A percentile compares a stretch with the other conserved stretches of the same genome.
Conservation (phyloP, 306 rosid species). For the Lathyrus oleraceus region DNA sequence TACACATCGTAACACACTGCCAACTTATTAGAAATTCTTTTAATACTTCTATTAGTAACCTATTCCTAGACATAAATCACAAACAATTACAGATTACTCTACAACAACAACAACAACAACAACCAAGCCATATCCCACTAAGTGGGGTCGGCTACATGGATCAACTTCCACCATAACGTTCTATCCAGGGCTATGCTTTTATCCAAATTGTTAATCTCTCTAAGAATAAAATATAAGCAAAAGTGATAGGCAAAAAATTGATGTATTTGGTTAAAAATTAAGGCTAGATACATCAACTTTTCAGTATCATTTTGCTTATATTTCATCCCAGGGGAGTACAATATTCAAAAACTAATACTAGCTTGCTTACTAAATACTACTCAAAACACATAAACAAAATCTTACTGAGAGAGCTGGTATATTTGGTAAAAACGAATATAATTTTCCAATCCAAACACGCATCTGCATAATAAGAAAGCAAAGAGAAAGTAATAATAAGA, state of each 20-base stretch:
- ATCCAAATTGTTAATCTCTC: no score
- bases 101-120: no score
- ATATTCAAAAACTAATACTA: not conserved
- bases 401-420: conserved; percentile 3
- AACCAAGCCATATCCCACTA: no score
- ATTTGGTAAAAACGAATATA: not conserved
- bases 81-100: conserved; percentile 10
- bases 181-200: no score
- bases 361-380: not conserved
- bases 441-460: not conserved
- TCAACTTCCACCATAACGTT: no score
- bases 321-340: not conserved
- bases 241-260: no score
- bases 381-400: conserved; percentile 18
- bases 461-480: conserved; percentile 1
- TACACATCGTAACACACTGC: conserved; percentile 2
- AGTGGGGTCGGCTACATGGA: no score
- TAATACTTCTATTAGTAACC: not conserved
- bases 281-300: no score
- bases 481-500: not conserved
- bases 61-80: conserved; percentile 2
- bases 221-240: no score
- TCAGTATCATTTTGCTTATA: no score
- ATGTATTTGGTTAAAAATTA: no score
- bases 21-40: conserved; percentile 13